Percentiles rank a stretch among this genome's conserved stretches.
Conservation (phyloP, 2,329 filamentous ascomycete species). For the Cytospora chrysosperma region DNA sequence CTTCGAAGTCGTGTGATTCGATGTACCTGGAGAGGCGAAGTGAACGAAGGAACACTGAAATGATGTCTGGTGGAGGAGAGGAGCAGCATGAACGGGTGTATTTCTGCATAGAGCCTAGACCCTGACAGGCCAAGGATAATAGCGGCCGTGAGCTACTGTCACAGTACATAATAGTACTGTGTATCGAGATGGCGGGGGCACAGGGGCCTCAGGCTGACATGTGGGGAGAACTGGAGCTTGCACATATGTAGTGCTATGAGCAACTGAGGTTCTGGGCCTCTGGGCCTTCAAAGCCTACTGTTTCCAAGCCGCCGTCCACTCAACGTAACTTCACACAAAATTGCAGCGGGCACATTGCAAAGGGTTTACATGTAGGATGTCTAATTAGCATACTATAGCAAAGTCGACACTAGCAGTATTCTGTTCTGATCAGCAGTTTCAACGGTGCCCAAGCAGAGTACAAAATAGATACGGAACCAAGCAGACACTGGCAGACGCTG, state of each 20-base stretch:
- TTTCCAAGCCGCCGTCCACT: no score
- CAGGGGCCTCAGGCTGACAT: background rate
- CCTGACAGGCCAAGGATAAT: background rate
- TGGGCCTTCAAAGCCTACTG: no score
- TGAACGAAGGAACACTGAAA: background rate
- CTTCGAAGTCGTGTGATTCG: no score
- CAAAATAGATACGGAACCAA: background rate
- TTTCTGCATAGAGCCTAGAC: background rate
- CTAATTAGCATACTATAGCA: no score
- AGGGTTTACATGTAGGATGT: no score
- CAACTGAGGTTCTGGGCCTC: no score
- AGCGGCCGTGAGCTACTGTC: background rate
- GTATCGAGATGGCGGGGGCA: background rate
- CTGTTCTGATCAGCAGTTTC: constrained; percentile 1
- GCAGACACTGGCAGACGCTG: no score
- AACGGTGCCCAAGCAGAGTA: constrained; percentile 22
- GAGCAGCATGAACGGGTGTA: background rate
- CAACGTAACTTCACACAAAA: no score
- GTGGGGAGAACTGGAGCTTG: background rate
- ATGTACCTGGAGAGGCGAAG: background rate
- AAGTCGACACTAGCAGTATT: background rate
- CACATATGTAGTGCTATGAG: no score
- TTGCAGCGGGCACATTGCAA: no score
- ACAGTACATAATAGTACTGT: no score
- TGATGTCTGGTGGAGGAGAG: background rate